Evolutionary conservation across 2,329 filamentous ascomycete species (phyloP).

Genomic region (Scopulariopsis brevicaulis): DNA sequence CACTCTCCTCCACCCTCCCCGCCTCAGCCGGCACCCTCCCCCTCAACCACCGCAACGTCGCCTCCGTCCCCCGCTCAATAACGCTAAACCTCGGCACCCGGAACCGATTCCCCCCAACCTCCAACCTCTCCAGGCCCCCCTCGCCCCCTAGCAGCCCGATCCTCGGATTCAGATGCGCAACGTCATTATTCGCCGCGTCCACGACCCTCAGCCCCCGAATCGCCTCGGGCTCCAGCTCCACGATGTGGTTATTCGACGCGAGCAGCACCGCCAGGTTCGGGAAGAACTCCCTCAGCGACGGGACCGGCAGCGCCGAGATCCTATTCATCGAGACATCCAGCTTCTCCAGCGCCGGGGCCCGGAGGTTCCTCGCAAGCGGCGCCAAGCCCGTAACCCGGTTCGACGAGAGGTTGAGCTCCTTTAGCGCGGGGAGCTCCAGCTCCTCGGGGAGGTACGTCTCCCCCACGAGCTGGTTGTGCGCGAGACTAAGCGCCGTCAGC

Average conservation of each 20-base stretch:
- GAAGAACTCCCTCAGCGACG: constrained; percentile 50
- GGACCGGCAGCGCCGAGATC: constrained; percentile 53
- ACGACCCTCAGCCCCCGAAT: constrained; percentile 65
- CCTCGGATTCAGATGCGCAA: constrained; percentile 67
- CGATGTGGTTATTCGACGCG: constrained; percentile 68
- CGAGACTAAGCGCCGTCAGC: constrained; percentile 60
- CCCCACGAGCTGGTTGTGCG: constrained; percentile 60
- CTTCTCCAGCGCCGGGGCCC: constrained; percentile 64
- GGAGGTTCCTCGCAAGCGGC: constrained; percentile 52
- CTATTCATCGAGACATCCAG: constrained; percentile 77
- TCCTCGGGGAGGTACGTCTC: constrained; percentile 54
- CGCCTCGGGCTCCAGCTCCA: constrained; percentile 59
- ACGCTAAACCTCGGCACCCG: constrained; percentile 76
- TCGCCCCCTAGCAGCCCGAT: constrained; percentile 64
- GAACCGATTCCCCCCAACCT: constrained; percentile 79
- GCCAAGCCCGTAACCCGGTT: constrained; percentile 64
- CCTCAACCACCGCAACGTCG: constrained; percentile 69
- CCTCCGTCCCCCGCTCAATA: constrained; percentile 77
- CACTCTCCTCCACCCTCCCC: constrained; percentile 28
- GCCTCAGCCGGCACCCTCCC: constrained; percentile 58
- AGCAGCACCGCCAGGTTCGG: constrained; percentile 61
- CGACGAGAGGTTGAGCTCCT: constrained; percentile 63
- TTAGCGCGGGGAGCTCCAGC: constrained; percentile 61
- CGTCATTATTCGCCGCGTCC: constrained; percentile 77
- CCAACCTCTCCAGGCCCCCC: constrained; percentile 50